These are phyloP conservation scores for Colletotrichum nymphaeae DNA, from an alignment of 2,329 filamentous ascomycete genomes.

Conservation along the genomic window DNA sequence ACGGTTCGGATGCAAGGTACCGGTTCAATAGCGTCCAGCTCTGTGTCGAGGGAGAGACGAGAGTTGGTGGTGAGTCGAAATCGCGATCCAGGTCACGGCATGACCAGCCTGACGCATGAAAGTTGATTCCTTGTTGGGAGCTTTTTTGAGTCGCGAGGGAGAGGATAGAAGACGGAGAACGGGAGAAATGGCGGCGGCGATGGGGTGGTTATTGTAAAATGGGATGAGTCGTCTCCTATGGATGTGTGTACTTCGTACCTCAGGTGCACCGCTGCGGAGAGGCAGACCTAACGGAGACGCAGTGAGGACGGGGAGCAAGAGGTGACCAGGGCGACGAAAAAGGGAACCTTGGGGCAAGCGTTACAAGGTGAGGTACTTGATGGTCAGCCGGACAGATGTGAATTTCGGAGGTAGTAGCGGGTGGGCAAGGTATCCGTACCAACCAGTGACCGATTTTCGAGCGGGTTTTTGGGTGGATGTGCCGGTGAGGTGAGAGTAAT, in stretches of 20 bases:
- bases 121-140: background rate
- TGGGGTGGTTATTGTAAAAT: slow-evolving; percentile 27
- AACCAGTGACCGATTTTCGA: slow-evolving; percentile 14
- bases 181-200: slow-evolving; percentile 5
- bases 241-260: slow-evolving; percentile 1
- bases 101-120: background rate
- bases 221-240: slow-evolving; percentile 1
- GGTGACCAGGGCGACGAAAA: slow-evolving; percentile 25
- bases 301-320: background rate
- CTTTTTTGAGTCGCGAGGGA: background rate
- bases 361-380: background rate
- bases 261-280: background rate
- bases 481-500: background rate
- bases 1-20: background rate
- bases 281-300: background rate
- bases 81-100: slow-evolving; percentile 28
- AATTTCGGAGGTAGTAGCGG: slow-evolving; percentile 25
- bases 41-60: slow-evolving; percentile 19
- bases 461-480: slow-evolving; percentile 24
- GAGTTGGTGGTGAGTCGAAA: background rate
- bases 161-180: background rate
- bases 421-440: slow-evolving; percentile 14
- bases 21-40: background rate
- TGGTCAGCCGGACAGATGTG: slow-evolving; percentile 34
- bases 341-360: background rate